Percentiles rank a stretch among this genome's conserved stretches.
These are phyloP conservation scores for Trametes meyenii DNA, from an alignment of 768 basidiomycete genomes.

Conservation along the genomic window DNA sequence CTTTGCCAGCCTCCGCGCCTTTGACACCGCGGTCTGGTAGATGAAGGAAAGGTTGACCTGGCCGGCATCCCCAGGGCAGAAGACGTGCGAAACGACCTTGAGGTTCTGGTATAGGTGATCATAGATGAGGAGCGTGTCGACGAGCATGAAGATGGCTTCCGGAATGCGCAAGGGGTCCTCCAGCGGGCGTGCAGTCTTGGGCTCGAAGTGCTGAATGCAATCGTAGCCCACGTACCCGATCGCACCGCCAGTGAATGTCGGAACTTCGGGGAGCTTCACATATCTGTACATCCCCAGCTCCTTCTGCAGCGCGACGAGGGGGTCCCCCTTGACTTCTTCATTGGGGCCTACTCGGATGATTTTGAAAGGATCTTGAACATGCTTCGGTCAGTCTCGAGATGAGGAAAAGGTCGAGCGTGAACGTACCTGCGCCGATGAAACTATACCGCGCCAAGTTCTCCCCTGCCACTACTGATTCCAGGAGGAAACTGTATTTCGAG, in stretches of 20 bases:
- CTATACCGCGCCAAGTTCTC: slow-evolving; percentile 93
- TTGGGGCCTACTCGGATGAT: slow-evolving; percentile 86
- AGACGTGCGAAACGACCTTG: slow-evolving; percentile 96
- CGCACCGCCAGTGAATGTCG: slow-evolving; percentile 96
- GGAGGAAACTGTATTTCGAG: slow-evolving; percentile 91
- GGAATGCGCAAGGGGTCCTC: slow-evolving; percentile 86
- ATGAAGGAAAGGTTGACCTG: slow-evolving; percentile 74
- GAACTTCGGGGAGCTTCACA: slow-evolving; percentile 87
- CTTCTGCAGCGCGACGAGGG: slow-evolving; percentile 79
- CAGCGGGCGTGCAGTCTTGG: slow-evolving; percentile 78
- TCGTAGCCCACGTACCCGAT: slow-evolving; percentile 98
- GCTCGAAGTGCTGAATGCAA: slow-evolving; percentile 95
- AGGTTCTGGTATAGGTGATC: slow-evolving; percentile 95
- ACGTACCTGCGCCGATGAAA: slow-evolving; percentile 91
- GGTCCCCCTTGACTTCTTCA: slow-evolving; percentile 85
- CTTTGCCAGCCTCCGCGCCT: slow-evolving; percentile 81
- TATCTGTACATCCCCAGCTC: slow-evolving; percentile 88
- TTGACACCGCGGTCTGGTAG: slow-evolving; percentile 86
- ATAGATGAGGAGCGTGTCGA: slow-evolving; percentile 93
- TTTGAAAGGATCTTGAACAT: slow-evolving; percentile 81
- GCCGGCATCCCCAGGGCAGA: slow-evolving; percentile 72
- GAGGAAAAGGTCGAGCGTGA: neutral
- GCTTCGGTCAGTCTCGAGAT: neutral
- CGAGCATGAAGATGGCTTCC: slow-evolving; percentile 95
- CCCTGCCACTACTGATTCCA: slow-evolving; percentile 90